Evolutionary conservation across 257 asterid species (phyloP), one percentile per base, ranked within the genome.

Genomic region (Ocimum tenuiflorum): DNA sequence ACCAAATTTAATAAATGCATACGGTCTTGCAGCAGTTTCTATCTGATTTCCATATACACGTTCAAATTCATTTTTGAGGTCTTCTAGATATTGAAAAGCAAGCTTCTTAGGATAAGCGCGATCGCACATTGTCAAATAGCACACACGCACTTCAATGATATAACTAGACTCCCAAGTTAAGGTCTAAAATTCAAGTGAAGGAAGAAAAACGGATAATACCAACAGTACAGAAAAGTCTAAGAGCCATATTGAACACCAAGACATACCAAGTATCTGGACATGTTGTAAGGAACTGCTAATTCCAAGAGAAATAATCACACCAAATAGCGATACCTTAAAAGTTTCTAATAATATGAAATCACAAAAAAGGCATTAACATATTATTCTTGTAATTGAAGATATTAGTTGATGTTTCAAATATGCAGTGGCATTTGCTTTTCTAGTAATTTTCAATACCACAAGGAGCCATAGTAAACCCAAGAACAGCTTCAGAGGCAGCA

Each of bases 1-100:
- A 87, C 98, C 97, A 78, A 91, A 91, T 76, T 91, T 89, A 73
- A 91, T 91, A 69, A 91, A 91, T 58, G 96, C 96, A 79, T 91
- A 91, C 6, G 98, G 98, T 74, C 98, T 87, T 61, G 95, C 98
- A 72, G 97, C 98, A 70, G 98, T 91, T 82, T 91, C 98, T 36
- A 81, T 86, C 87, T 89, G 96, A 80, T 79, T 85, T 58, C 87
- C 95, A 69, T 87, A 87, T 31, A 79, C 82, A 53, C 82, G 89
- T 81, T 87, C 98, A 77, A 91, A 91, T 78, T 91, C 98, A 75
- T 79, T 91, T 86, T 83, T 89, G 27, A 91, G 89, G 78, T 89
- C 98, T 81, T 91, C 98, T 64, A 91, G 85, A 76, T 91, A 91
- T 71, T 91, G 98, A 70, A 82, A 91, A 49, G 96, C 77, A 42